Conservation (phyloP, 2,329 filamentous ascomycete species). For the Thermochaetoides dissita region DNA sequence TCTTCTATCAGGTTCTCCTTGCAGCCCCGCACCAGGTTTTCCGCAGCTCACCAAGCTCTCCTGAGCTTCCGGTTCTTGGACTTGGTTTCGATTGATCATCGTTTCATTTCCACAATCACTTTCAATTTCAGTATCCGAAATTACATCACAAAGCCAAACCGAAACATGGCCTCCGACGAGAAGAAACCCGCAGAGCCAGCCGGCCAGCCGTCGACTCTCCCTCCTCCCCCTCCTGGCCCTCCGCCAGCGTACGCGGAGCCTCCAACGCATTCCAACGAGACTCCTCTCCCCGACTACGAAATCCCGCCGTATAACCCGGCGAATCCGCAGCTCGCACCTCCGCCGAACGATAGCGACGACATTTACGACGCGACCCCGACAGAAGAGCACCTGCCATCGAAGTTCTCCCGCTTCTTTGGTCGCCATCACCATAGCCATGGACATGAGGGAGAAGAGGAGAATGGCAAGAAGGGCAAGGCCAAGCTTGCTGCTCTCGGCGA, state of each 20-base stretch:
- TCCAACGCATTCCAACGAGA: conserved; percentile 16
- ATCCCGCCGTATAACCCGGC: conserved; percentile 14
- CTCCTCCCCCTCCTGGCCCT: conserved; percentile 17
- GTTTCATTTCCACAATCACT: too few species aligned
- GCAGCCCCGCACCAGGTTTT: not conserved
- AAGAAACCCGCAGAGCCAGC: conserved; percentile 7
- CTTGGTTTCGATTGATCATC: too few species aligned
- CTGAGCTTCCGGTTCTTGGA: too few species aligned
- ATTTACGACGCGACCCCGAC: conserved; percentile 15
- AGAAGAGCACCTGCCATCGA: conserved; percentile 10
- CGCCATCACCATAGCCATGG: too few species aligned
- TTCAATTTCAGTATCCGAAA: too few species aligned
- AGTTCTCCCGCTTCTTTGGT: not conserved
- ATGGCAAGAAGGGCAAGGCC: conserved; percentile 13
- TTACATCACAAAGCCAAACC: not conserved
- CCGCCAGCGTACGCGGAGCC: conserved; percentile 13
- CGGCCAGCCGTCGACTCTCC: conserved; percentile 11
- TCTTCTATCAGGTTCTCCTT: too few species aligned
- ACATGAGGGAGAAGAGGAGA: conserved; percentile 4
- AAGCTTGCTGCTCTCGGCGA: conserved; percentile 4
- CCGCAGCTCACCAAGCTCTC: not conserved
- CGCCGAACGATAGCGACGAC: conserved; percentile 5
- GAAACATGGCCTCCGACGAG: conserved; percentile 8
- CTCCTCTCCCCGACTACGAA: conserved; percentile 16
- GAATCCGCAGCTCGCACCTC: conserved; percentile 12